A percentile compares a stretch with the other conserved stretches of the same genome.
Evolutionary conservation across 257 asterid species (phyloP).

Genomic region (Nicotiana undulata): DNA sequence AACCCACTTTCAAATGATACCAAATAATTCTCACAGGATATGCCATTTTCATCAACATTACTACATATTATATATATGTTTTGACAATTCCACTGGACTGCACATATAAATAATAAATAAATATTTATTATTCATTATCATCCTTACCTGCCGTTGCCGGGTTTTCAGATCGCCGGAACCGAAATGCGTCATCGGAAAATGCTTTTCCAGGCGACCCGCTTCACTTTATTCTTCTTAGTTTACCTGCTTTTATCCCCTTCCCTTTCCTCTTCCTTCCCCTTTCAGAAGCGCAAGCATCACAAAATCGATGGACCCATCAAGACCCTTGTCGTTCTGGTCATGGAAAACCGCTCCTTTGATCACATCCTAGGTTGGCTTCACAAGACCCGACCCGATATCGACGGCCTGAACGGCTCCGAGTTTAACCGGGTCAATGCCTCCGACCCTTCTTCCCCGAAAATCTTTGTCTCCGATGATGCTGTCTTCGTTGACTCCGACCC

Average conservation of each 20-base stretch:
- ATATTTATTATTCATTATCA: not conserved
- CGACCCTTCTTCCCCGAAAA: constrained; percentile 47
- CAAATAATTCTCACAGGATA: not conserved
- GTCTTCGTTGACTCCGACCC: constrained; percentile 75
- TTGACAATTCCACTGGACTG: not conserved
- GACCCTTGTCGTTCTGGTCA: constrained; percentile 74
- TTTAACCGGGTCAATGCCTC: constrained; percentile 66
- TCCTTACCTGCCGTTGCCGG: not conserved
- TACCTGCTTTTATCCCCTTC: constrained; percentile 34
- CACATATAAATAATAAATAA: too few relatives aligned
- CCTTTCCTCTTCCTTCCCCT: constrained; percentile 43
- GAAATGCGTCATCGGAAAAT: constrained; percentile 18
- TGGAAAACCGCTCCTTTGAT: constrained; percentile 97
- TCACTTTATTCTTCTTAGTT: constrained; percentile 20
- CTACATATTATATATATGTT: not conserved
- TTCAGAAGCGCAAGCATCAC: constrained; percentile 29
- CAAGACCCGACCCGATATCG: constrained; percentile 67
- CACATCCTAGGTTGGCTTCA: constrained; percentile 88
- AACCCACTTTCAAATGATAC: not conserved
- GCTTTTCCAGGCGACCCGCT: constrained; percentile 28
- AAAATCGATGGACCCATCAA: constrained; percentile 75
- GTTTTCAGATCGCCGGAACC: not conserved
- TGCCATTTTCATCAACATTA: not conserved
- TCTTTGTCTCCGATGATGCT: constrained; percentile 55
- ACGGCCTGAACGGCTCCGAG: constrained; percentile 72